These are phyloP conservation scores for Alternaria burnsii DNA, from an alignment of 2,329 filamentous ascomycete genomes.

Conservation along the genomic window DNA sequence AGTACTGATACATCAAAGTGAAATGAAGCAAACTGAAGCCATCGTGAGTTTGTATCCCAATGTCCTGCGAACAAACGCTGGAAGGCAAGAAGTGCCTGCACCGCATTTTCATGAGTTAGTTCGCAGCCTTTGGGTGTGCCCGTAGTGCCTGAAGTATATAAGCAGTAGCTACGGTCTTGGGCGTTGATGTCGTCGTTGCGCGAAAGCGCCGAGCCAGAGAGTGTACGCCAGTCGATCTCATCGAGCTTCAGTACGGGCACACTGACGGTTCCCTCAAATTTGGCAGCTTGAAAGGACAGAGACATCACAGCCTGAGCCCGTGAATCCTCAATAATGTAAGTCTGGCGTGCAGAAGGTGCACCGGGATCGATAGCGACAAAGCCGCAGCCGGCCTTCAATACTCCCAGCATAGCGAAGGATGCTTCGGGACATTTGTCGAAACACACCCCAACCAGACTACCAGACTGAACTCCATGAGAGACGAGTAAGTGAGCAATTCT, in stretches of 20 bases:
- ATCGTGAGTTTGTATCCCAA: conserved; percentile 77
- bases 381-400: conserved; percentile 81
- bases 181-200: conserved; percentile 45
- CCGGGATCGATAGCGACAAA: conserved; percentile 82
- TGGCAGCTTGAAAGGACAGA: conserved; percentile 55
- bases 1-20: conserved; percentile 95
- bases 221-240: conserved; percentile 43
- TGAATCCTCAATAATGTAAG: conserved; percentile 81
- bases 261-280: conserved; percentile 45
- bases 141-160: conserved; percentile 89
- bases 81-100: conserved; percentile 90
- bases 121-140: conserved; percentile 88
- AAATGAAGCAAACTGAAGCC: conserved; percentile 92
- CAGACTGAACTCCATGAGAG: conserved; percentile 58
- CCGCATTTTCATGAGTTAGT: conserved; percentile 85
- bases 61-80: conserved; percentile 77
- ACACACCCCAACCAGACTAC: conserved; percentile 75
- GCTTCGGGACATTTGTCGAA: conserved; percentile 88
- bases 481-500: conserved; percentile 72
- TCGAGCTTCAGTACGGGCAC: conserved; percentile 60
- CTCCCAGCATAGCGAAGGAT: conserved; percentile 81
- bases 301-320: conserved; percentile 70
- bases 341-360: conserved; percentile 75
- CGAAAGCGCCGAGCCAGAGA: conserved; percentile 48
- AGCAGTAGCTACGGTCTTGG: conserved; percentile 76